These are phyloP conservation scores for Theileria orientalis DNA, from an alignment of 169 alveolate species.

Conservation along the genomic window DNA sequence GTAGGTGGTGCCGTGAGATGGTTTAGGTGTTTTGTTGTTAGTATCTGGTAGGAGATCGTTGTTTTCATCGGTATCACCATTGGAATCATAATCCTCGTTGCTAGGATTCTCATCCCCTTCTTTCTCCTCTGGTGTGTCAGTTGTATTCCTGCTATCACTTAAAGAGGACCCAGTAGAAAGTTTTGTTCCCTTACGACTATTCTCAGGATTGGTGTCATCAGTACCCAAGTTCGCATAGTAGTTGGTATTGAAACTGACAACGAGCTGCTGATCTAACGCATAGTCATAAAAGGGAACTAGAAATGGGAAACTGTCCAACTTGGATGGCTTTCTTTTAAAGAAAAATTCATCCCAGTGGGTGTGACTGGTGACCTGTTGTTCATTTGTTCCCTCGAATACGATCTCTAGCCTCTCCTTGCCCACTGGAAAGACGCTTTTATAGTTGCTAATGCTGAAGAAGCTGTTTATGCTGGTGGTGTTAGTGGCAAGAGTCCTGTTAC, in stretches of 20 bases:
- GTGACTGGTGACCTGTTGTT: slow-evolving; percentile 15
- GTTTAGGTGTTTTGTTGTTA: no score
- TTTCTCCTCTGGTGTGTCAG: neutral
- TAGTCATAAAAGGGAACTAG: slow-evolving; percentile 30
- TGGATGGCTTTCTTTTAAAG: slow-evolving; percentile 32
- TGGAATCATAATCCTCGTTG: neutral
- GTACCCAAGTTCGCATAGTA: neutral
- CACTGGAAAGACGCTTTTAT: slow-evolving; percentile 21
- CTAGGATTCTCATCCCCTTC: neutral
- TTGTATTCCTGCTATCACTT: neutral
- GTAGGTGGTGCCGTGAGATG: no score
- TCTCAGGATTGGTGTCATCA: neutral
- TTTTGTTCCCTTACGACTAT: neutral
- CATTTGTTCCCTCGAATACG: slow-evolving; percentile 56
- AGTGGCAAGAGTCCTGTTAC: slow-evolving; percentile 11
- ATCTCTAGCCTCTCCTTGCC: slow-evolving; percentile 23
- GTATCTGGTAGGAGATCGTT: neutral
- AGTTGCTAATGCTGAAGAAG: slow-evolving; percentile 40
- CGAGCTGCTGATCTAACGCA: slow-evolving; percentile 38
- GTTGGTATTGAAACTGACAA: neutral
- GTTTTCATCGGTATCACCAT: neutral
- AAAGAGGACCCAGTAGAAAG: no score
- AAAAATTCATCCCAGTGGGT: slow-evolving; percentile 55
- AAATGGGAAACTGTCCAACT: slow-evolving; percentile 5
- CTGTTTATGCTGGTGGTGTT: slow-evolving; percentile 10